Conservation (phyloP, 345 rosid species). For the Heritiera fomes region DNA sequence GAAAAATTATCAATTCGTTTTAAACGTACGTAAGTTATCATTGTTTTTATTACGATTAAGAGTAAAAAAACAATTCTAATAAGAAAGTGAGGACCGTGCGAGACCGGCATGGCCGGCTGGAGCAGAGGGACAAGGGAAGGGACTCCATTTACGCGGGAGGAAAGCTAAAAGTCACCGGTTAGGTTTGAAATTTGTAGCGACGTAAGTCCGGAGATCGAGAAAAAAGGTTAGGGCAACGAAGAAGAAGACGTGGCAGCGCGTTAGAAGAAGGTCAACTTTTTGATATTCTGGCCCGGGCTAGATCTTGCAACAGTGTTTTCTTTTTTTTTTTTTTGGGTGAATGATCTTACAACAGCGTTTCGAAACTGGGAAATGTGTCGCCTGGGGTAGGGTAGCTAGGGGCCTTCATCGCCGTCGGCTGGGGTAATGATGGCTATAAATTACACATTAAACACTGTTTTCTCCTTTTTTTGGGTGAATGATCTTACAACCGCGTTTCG, state of each 20-base stretch:
- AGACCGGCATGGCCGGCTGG: constrained; percentile 4
- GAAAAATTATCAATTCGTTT: too few relatives aligned
- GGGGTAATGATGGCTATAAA: too few relatives aligned
- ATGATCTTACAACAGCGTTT: too few relatives aligned
- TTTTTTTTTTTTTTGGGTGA: too few relatives aligned
- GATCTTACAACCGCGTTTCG: too few relatives aligned
- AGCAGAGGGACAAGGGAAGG: neutral
- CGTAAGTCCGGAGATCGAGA: neutral
- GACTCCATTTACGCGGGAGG: neutral
- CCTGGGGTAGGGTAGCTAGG: neutral
- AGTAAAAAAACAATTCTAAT: too few relatives aligned
- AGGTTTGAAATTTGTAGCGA: neutral
- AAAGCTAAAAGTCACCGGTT: neutral
- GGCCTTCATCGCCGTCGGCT: too few relatives aligned
- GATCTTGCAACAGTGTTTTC: too few relatives aligned
- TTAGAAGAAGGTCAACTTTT: neutral
- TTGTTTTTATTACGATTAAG: too few relatives aligned
- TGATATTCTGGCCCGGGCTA: neutral
- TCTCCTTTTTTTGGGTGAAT: too few relatives aligned
- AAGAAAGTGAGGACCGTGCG: neutral
- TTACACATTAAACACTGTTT: too few relatives aligned
- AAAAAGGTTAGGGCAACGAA: neutral
- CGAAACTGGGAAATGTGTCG: neutral
- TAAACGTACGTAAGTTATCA: too few relatives aligned
- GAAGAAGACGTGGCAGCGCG: neutral